phyloP scores from a whole-genome alignment of 2,329 filamentous ascomycete species.

The Aspergillus fumigatiaffinis region DNA sequence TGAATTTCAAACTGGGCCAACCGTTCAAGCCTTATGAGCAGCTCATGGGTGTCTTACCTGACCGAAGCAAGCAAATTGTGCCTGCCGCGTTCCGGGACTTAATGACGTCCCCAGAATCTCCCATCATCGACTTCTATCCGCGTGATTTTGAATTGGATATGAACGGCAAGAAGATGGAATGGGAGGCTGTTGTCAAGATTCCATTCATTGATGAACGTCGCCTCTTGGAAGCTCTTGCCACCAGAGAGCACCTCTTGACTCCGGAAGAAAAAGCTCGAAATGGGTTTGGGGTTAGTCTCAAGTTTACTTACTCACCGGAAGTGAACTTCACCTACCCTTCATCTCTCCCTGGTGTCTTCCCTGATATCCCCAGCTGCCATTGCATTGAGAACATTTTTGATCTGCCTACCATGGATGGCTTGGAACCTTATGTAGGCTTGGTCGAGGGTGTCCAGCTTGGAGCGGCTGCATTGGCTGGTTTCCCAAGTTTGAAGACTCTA shows the following conservation, averaged over 20 bases:
- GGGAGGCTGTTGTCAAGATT: constrained; percentile 98
- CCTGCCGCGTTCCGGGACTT: constrained; percentile 80
- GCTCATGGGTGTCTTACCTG: constrained; percentile 95
- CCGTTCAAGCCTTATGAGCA: constrained; percentile 95
- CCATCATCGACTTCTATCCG: constrained; percentile 97
- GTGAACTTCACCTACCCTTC: constrained; percentile 81
- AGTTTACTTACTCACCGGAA: constrained; percentile 80
- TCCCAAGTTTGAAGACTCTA: constrained; percentile 83
- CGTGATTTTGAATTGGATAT: constrained; percentile 96
- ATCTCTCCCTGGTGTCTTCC: constrained; percentile 83
- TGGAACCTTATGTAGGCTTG: constrained; percentile 79
- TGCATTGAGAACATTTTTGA: constrained; percentile 97
- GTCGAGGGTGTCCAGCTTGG: constrained; percentile 81
- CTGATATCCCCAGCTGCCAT: constrained; percentile 78
- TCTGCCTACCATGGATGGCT: constrained; percentile 82
- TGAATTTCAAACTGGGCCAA: constrained; percentile 90
- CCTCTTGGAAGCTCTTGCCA: constrained; percentile 77
- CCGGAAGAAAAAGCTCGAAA: constrained; percentile 79
- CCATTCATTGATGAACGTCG: constrained; percentile 95
- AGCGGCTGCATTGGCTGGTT: constrained; percentile 79
- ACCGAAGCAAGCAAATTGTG: constrained; percentile 96
- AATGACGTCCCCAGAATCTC: constrained; percentile 86
- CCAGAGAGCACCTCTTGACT: constrained; percentile 73
- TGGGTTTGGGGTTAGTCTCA: constrained; percentile 84
- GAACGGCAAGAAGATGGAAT: constrained; percentile 99